A percentile compares a stretch with the other conserved stretches of the same genome.
phyloP scores from a whole-genome alignment of 495 filamentous ascomycete species.

The Penicillium roqueforti region DNA sequence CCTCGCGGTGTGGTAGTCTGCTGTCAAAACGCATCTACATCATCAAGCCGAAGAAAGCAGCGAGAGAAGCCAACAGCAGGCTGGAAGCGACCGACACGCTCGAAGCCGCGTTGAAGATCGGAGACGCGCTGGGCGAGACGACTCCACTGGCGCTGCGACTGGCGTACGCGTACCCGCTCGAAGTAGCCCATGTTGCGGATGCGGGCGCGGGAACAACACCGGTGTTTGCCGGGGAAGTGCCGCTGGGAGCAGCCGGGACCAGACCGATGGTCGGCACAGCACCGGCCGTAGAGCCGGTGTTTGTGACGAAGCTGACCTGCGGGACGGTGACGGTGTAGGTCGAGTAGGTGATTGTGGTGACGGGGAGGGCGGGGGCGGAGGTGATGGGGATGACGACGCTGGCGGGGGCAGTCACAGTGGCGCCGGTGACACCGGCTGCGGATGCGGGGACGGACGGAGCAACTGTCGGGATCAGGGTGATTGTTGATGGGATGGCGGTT shows the following conservation, averaged over 20 bases:
- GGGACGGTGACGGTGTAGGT: slow-evolving; percentile 67
- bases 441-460: slow-evolving; percentile 15
- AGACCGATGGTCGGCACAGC: slow-evolving; percentile 45
- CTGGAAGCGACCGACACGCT: slow-evolving; percentile 15
- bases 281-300: slow-evolving; percentile 41
- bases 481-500: slow-evolving; percentile 60
- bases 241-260: slow-evolving; percentile 22
- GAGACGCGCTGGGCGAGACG: slow-evolving; percentile 9
- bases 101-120: slow-evolving; percentile 21
- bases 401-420: slow-evolving; percentile 3
- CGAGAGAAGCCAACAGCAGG: slow-evolving; percentile 17
- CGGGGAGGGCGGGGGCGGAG: slow-evolving; percentile 36
- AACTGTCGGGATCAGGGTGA: slow-evolving; percentile 51
- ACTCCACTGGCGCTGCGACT: slow-evolving; percentile 10
- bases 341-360: slow-evolving; percentile 59
- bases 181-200: slow-evolving; percentile 12
- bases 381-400: slow-evolving; percentile 33
- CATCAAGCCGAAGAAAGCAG: slow-evolving; percentile 17
- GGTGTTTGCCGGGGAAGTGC: slow-evolving; percentile 19
- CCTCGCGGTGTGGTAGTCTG: background rate
- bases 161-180: slow-evolving; percentile 2
- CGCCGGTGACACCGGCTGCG: slow-evolving; percentile 24
- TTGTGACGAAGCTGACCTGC: slow-evolving; percentile 67
- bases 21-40: slow-evolving; percentile 11
- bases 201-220: slow-evolving; percentile 20